A percentile compares a stretch with the other conserved stretches of the same genome.
Conservation (phyloP, 306 rosid species). For the Pueraria montana region DNA sequence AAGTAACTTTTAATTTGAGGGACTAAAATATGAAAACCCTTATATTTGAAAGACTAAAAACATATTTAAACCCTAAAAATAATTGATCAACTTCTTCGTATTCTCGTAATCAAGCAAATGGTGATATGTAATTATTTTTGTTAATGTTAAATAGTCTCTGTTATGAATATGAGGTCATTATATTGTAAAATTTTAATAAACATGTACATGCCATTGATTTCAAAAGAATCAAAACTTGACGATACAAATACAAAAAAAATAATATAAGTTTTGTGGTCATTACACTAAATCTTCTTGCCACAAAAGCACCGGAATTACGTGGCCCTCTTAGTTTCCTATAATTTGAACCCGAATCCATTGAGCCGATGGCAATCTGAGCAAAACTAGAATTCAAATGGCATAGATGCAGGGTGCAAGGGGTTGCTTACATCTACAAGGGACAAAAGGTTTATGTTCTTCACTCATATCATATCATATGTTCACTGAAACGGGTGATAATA, state of each 20-base stretch:
- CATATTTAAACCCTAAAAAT: too few relatives aligned
- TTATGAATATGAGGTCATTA: too few relatives aligned
- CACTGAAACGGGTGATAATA: background rate
- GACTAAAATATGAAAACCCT: too few relatives aligned
- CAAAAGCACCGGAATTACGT: background rate
- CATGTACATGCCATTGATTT: too few relatives aligned
- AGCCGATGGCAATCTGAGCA: background rate
- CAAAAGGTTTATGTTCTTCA: background rate
- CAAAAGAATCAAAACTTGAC: too few relatives aligned
- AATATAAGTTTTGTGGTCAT: background rate
- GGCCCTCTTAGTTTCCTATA: background rate
- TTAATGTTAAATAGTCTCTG: background rate
- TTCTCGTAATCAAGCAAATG: background rate
- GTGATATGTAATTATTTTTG: background rate
- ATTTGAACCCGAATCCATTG: background rate
- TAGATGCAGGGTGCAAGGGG: background rate
- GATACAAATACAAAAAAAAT: too few relatives aligned
- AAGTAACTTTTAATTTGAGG: too few relatives aligned
- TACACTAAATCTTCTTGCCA: background rate
- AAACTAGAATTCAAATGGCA: background rate
- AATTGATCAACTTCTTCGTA: background rate
- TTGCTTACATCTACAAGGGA: background rate
- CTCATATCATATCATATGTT: background rate
- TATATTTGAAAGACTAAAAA: too few relatives aligned
- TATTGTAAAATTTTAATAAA: too few relatives aligned